Evolutionary conservation across 2,329 filamentous ascomycete species (phyloP).

Genomic region (Akanthomyces uredinophilus): DNA sequence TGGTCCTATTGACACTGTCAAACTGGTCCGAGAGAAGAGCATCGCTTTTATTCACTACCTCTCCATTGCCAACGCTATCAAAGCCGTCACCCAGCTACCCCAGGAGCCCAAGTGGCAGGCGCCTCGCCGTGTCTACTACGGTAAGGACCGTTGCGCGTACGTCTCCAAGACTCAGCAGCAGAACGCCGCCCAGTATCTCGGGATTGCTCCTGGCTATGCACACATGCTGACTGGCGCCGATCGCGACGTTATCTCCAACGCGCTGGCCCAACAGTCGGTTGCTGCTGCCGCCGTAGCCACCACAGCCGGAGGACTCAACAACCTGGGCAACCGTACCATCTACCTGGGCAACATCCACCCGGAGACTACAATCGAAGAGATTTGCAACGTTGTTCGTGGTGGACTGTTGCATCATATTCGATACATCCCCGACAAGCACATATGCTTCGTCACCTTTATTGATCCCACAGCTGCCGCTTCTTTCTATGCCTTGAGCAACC

Average conservation of each 20-base stretch:
- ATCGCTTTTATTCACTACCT: constrained; percentile 98
- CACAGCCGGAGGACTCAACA: constrained; percentile 93
- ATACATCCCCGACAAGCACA: constrained; percentile 99
- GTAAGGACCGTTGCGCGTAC: constrained; percentile 96
- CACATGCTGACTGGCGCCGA: constrained; percentile 95
- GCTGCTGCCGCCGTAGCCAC: constrained; percentile 95
- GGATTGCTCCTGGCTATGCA: constrained; percentile 92
- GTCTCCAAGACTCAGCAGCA: constrained; percentile 99
- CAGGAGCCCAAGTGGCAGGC: constrained; percentile 97
- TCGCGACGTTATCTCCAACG: constrained; percentile 92
- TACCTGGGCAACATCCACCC: constrained; percentile 98
- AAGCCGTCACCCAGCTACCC: constrained; percentile 91
- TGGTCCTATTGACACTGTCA: constrained; percentile 92
- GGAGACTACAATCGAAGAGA: constrained; percentile 98
- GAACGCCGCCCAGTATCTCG: constrained; percentile 95
- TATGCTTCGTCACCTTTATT: constrained; percentile 99
- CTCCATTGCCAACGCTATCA: constrained; percentile 96
- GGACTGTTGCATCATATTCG: constrained; percentile 96
- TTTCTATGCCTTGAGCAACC: constrained; percentile 95
- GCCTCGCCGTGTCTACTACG: constrained; percentile 93
- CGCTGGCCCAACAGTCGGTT: constrained; percentile 93
- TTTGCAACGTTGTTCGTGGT: constrained; percentile 96
- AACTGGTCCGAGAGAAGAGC: constrained; percentile 95
- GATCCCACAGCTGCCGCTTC: constrained; percentile 96
- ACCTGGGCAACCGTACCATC: constrained; percentile 93